Conservation (phyloP, 139 green algal genomes). For the Eudorina sp. region DNA sequence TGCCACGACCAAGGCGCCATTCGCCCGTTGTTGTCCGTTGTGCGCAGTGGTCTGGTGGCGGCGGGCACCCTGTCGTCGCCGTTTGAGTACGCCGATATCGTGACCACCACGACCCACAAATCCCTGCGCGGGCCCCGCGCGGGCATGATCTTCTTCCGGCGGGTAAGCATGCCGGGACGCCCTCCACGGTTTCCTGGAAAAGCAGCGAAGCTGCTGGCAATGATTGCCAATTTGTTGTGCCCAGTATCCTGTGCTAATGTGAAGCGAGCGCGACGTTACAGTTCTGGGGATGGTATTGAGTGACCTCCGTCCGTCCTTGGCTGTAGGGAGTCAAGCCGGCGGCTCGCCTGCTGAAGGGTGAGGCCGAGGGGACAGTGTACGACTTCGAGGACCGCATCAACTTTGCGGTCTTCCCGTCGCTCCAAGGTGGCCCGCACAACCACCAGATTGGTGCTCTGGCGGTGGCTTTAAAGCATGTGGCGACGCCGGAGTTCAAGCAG, state of each 20-base stretch:
- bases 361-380: conserved; percentile 72
- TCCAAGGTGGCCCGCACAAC: conserved; percentile 98
- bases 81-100: conserved; percentile 95
- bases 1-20: not conserved
- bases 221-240: too few species aligned
- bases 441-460: conserved; percentile 98
- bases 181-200: too few species aligned
- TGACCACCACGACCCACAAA: conserved; percentile 99
- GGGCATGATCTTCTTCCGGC: conserved; percentile 99
- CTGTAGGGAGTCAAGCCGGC: conserved; percentile 79
- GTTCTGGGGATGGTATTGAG: too few species aligned
- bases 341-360: conserved; percentile 73
- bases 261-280: too few species aligned
- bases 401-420: conserved; percentile 92
- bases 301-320: too few species aligned
- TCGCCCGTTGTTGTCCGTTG: not conserved
- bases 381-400: conserved; percentile 97
- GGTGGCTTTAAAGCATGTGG: conserved; percentile 95
- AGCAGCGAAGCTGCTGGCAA: too few species aligned
- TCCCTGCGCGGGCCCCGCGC: conserved; percentile 89
- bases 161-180: too few species aligned
- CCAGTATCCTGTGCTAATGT: too few species aligned
- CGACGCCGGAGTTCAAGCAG: conserved; percentile 88
- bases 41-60: conserved; percentile 81
- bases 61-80: conserved; percentile 86